Conservation (phyloP, 805 yeast genomes). For the Danielozyma ontarioensis region DNA sequence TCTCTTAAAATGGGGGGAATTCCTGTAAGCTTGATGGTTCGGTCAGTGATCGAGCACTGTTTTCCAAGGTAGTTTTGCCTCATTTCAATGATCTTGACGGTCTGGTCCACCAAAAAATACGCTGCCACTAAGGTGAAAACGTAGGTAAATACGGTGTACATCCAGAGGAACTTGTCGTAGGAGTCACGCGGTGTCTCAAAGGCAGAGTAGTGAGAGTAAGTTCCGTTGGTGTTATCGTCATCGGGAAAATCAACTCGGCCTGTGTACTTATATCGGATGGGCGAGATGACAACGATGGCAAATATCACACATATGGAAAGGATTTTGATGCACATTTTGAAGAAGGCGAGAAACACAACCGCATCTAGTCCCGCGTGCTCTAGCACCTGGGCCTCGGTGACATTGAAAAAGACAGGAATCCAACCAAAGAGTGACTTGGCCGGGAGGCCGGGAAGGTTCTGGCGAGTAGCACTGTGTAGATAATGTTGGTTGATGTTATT, state of each 20-base stretch:
- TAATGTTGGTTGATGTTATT: constrained; percentile 40
- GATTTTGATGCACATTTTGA: constrained; percentile 78
- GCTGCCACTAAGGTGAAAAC: constrained; percentile 70
- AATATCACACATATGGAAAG: constrained; percentile 60
- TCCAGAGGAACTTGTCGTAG: constrained; percentile 65
- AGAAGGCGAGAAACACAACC: constrained; percentile 83
- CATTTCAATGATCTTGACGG: constrained; percentile 66
- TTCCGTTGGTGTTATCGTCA: constrained; percentile 4
- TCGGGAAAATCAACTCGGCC: constrained; percentile 59
- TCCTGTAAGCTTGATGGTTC: constrained; percentile 84
- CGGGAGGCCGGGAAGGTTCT: constrained; percentile 56
- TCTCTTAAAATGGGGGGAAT: constrained; percentile 79
- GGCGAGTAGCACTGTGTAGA: constrained; percentile 39
- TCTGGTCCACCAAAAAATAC: constrained; percentile 58
- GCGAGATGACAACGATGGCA: constrained; percentile 74
- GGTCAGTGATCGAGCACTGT: constrained; percentile 85
- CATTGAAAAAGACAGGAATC: constrained; percentile 61
- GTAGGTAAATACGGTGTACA: constrained; percentile 83
- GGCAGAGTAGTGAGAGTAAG: not conserved
- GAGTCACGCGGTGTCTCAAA: constrained; percentile 16
- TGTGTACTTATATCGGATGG: constrained; percentile 76
- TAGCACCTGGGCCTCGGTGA: constrained; percentile 70
- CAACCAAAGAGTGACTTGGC: constrained; percentile 66
- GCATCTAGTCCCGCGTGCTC: constrained; percentile 95
- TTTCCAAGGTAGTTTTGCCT: constrained; percentile 80